Conservation (phyloP, 306 rosid species). For the Cicer chorassanicum region DNA sequence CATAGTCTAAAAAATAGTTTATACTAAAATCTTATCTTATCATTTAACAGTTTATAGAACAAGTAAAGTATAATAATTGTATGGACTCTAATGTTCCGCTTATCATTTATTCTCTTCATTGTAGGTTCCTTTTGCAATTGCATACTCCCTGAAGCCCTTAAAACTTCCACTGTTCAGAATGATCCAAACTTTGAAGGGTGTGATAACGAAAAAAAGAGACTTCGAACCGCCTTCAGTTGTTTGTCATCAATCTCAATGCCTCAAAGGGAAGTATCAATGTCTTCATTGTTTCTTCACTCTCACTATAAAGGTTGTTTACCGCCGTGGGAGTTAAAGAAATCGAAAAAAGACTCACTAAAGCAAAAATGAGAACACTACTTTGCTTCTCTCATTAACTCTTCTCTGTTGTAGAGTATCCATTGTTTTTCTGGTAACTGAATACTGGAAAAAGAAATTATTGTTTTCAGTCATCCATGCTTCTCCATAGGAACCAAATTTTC, state of each 20-base stretch:
- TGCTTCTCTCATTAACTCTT: conserved; percentile 37
- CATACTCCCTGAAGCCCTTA: conserved; percentile 85
- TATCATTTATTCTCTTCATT: conserved; percentile 37
- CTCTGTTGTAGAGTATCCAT: conserved; percentile 37
- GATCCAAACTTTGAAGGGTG: conserved; percentile 60
- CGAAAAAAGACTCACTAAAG: conserved; percentile 66
- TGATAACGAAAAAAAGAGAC: conserved; percentile 73
- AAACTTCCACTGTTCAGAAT: conserved; percentile 63
- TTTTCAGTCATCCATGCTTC: conserved; percentile 33
- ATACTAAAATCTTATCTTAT: no score
- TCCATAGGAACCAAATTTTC: conserved; percentile 33
- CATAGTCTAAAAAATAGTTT: no score
- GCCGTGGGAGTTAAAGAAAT: conserved; percentile 68
- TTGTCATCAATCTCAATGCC: conserved; percentile 81
- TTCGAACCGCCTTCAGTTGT: conserved; percentile 72
- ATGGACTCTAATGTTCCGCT: no score
- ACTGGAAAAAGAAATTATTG: conserved; percentile 41
- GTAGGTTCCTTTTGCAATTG: conserved; percentile 87
- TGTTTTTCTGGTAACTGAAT: conserved; percentile 42
- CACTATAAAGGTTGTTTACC: conserved; percentile 93
- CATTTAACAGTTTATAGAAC: no score
- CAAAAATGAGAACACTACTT: conserved; percentile 54
- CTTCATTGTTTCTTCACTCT: conserved; percentile 84
- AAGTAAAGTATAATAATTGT: no score
- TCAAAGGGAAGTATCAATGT: conserved; percentile 81